These are phyloP conservation scores for Isabelozyma heimii DNA, from an alignment of 805 yeast genomes.

Conservation along the genomic window DNA sequence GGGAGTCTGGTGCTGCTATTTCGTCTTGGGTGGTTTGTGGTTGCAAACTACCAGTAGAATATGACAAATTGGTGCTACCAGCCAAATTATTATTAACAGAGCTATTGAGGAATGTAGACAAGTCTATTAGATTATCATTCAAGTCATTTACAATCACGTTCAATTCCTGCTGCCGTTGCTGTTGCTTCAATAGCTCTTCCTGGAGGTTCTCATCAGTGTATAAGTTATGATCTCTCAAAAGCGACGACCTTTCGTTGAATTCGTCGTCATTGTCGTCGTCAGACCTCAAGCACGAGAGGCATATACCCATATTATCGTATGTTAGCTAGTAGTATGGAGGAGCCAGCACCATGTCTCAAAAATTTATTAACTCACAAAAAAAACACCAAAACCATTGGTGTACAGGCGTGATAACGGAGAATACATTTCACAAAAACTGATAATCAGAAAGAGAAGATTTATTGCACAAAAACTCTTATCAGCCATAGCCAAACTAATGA, in stretches of 20 bases:
- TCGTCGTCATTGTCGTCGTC: slow-evolving; percentile 35
- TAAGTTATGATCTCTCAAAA: slow-evolving; percentile 23
- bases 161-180: slow-evolving; percentile 46
- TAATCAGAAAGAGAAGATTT: background rate
- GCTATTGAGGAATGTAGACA: slow-evolving; percentile 26
- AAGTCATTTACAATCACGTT: slow-evolving; percentile 46
- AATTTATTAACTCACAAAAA: too few species aligned
- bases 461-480: too few species aligned
- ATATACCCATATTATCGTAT: slow-evolving; percentile 39
- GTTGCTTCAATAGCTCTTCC: slow-evolving; percentile 37
- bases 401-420: too few species aligned
- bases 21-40: background rate
- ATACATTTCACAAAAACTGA: too few species aligned
- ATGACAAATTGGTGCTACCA: slow-evolving; percentile 2
- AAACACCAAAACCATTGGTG: too few species aligned
- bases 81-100: slow-evolving; percentile 4
- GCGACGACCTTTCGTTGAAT: slow-evolving; percentile 37
- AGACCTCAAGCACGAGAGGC: slow-evolving; percentile 44
- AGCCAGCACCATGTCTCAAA: too few species aligned
- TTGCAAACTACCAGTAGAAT: slow-evolving; percentile 2
- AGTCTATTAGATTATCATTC: slow-evolving; percentile 34
- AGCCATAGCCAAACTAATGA: too few species aligned
- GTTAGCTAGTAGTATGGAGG: too few species aligned
- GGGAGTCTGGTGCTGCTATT: slow-evolving; percentile 8
- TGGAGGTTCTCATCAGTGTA: slow-evolving; percentile 32